These are phyloP conservation scores for Saraca asoca DNA, from an alignment of 331 rosid genomes.

Conservation along the genomic window DNA sequence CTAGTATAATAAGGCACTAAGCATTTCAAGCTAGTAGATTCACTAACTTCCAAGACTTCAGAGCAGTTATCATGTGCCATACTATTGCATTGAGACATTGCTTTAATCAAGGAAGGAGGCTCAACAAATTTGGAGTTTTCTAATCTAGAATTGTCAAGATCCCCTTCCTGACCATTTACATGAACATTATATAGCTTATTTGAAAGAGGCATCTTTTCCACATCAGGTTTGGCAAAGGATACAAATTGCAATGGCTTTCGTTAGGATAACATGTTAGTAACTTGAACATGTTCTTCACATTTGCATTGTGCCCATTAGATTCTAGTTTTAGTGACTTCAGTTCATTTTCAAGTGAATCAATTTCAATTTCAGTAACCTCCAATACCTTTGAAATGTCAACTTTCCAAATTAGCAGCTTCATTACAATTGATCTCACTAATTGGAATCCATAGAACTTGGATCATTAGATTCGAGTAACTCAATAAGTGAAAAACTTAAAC, in stretches of 20 bases:
- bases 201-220: conserved; percentile 48
- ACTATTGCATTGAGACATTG: conserved; percentile 42
- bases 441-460: conserved; percentile 52
- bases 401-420: conserved; percentile 76
- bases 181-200: conserved; percentile 41
- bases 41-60: conserved; percentile 42
- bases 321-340: conserved; percentile 61
- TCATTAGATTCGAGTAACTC: conserved; percentile 75
- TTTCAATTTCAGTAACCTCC: conserved; percentile 89
- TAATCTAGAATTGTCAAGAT: conserved; percentile 87
- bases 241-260: conserved; percentile 51
- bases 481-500: conserved; percentile 55
- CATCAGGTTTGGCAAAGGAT: conserved; percentile 46
- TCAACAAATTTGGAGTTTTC: conserved; percentile 83
- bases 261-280: conserved; percentile 41
- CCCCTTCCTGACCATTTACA: conserved; percentile 57
- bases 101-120: conserved; percentile 45
- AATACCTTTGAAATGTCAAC: conserved; percentile 80
- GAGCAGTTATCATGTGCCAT: conserved; percentile 35
- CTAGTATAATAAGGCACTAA: conserved; percentile 41
- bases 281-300: conserved; percentile 45
- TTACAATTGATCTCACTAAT: conserved; percentile 55
- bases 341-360: conserved; percentile 84
- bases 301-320: conserved; percentile 42
- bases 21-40: conserved; percentile 32